Conservation (phyloP, 495 filamentous ascomycete genomes). For the Glonium stellatum region DNA sequence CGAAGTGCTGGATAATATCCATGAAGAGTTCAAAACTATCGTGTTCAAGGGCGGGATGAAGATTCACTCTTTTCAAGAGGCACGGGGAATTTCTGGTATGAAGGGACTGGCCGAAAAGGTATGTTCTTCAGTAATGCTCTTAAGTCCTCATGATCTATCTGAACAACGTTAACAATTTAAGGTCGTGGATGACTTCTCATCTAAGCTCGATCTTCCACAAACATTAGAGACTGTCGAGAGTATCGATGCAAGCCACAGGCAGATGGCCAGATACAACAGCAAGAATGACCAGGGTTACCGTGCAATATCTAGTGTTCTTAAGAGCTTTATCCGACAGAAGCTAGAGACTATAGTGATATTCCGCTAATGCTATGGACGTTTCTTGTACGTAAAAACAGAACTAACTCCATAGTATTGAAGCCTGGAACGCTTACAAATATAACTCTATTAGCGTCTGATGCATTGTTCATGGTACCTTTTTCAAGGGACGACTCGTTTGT, state of each 20-base stretch:
- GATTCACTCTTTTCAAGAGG: constrained; percentile 43
- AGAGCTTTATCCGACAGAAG: constrained; percentile 9
- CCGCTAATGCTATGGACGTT: no score
- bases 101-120: constrained; percentile 37
- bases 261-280: constrained; percentile 34
- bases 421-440: no score
- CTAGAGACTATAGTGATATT: neutral
- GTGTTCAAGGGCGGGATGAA: constrained; percentile 25
- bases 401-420: no score
- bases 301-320: constrained; percentile 33
- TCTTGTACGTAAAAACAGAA: no score
- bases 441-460: neutral
- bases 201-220: constrained; percentile 32
- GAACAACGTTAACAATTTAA: constrained; percentile 16
- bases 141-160: neutral
- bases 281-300: constrained; percentile 32
- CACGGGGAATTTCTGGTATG: constrained; percentile 35
- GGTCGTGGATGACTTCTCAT: constrained; percentile 36
- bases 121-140: constrained; percentile 1
- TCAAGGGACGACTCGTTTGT: constrained; percentile 7
- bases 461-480: constrained; percentile 1
- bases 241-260: constrained; percentile 38
- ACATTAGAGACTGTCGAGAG: constrained; percentile 36
- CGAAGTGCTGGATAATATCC: constrained; percentile 38
- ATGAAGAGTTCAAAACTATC: constrained; percentile 33